Base-by-base conservation (phyloP, 2,329 filamentous ascomycete species). In the Cercospora sesami region DNA sequence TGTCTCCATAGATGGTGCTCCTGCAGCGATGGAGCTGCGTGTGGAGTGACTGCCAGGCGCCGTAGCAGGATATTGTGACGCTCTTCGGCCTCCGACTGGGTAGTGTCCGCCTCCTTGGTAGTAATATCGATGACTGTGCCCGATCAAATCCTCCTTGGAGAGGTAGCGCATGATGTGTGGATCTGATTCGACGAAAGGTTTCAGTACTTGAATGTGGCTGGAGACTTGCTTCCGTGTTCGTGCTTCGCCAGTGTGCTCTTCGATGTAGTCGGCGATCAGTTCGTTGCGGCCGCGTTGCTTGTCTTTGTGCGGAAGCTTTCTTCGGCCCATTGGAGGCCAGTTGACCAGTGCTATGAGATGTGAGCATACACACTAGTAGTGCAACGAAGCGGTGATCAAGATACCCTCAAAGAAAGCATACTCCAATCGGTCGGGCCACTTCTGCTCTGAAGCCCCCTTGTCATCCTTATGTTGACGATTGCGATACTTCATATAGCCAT, bases 151-250 rank as follows among this genome's bases (percentile, higher is more conserved):
- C 36, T 77, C 74, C 63, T 75, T 79, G 5, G 80, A 79, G 70
- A 83, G 78, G 66, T 79, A 81, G 60, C 76, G 72, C 75, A 83
- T 78, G 69, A 83, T 86, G 68, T 82, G 79, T 30, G 83, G 82
- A 68, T 86, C 83, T 5, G 83, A 80, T 69, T 81, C 81, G 42
- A 89, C 79, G 68, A 86, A 84, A 12, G 81, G 83, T 75, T 87
- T 87, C 21, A 89, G 79, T 2, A 89, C 86, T 76, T 89, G 87
- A 28, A 89, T 83, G 74, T 89, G 87, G 72, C 87, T 89, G 0
- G 87, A 89, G 4, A 89, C 85, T 73, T 89, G 86, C 75, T 89
- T 89, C 61, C 87, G 81, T 16, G 77, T 79, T 63, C 87, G 81
- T 28, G 73, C 74, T 65, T 83, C 83, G 23, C 86, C 86, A 6